These are phyloP conservation scores for Monoraphidium neglectum DNA, from an alignment of 139 green algal genomes.

Conservation along the genomic window DNA sequence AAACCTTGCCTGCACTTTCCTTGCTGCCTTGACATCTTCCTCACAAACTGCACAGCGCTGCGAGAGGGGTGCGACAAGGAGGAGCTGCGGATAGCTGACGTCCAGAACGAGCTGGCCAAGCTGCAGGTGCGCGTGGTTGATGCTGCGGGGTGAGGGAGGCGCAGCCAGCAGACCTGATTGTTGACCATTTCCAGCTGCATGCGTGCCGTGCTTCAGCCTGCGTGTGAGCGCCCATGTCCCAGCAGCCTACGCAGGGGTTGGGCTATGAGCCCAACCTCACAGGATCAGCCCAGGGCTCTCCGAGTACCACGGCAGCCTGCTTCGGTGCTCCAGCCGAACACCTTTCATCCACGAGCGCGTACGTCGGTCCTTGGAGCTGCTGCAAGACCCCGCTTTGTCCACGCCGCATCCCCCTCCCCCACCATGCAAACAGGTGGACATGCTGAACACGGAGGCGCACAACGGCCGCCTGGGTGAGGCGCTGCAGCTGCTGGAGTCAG, in stretches of 20 bases:
- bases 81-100: slow-evolving; percentile 61
- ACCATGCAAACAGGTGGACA: slow-evolving; percentile 62
- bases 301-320: background rate
- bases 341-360: background rate
- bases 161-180: no score
- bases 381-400: background rate
- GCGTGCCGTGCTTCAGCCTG: no score
- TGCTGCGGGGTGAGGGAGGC: no score
- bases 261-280: no score
- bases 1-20: no score
- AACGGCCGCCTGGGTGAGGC: slow-evolving; percentile 72
- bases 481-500: slow-evolving; percentile 68
- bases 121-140: slow-evolving; percentile 50
- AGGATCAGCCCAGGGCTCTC: no score
- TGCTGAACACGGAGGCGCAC: slow-evolving; percentile 79
- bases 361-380: background rate
- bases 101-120: slow-evolving; percentile 85
- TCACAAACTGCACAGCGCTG: background rate
- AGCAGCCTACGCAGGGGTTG: no score
- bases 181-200: no score
- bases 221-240: no score
- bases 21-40: no score
- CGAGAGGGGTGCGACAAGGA: slow-evolving; percentile 33
- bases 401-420: background rate
- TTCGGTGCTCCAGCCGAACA: background rate